Evolutionary conservation across 2,329 filamentous ascomycete genomes (phyloP), one percentile per base, ranked within the genome.

Genomic region (Sarocladiaceae sp.): DNA sequence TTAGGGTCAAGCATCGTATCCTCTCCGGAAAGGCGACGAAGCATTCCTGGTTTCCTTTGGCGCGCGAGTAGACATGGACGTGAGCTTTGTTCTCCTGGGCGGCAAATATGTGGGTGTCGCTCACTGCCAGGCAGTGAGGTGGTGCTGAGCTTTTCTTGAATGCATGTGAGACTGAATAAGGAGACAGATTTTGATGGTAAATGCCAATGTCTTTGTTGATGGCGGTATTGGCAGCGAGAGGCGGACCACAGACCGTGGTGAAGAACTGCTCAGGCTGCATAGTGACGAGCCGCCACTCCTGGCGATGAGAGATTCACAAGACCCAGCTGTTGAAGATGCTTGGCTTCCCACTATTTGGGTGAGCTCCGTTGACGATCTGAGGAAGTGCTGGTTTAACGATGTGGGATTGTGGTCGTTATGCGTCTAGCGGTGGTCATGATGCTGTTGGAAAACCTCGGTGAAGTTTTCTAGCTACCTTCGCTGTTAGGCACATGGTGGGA

Each of bases 101-200:
- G 3, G 90, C 85, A 61, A 95, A 98, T 37, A 97, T 74, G 61
- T 98, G 93, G 16, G 83, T 83, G 34, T 78, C 72, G 63, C 77
- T 94, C 54, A 90, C 75, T 23, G 88, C 90, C 45, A 98, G 69
- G 54, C 87, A 84, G 62, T 91, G 87, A 47, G 76, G 70, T 20
- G 83, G 75, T n/a, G 83, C 81, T 13, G 87, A 85, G 69, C 87
- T 95, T 69, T 95, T 97, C 74, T 96, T 97, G 74, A 93, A 90
- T 39, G 83, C 77, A 50, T 80, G 72, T 57, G 84, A 83, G 58
- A 89, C 78, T n/a, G 80, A 75, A 51, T 83, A 78, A 32, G 90
- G 90, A 55, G 88, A 85, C 55, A 89, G 76, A 50, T 88, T 82
- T 64, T 95, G 86, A 45, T 86, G 65, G 66, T 94, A 93, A 59